Base-by-base conservation (phyloP, 352 stramenopile genomes). In the Phytophthora macrochlamydospora region DNA sequence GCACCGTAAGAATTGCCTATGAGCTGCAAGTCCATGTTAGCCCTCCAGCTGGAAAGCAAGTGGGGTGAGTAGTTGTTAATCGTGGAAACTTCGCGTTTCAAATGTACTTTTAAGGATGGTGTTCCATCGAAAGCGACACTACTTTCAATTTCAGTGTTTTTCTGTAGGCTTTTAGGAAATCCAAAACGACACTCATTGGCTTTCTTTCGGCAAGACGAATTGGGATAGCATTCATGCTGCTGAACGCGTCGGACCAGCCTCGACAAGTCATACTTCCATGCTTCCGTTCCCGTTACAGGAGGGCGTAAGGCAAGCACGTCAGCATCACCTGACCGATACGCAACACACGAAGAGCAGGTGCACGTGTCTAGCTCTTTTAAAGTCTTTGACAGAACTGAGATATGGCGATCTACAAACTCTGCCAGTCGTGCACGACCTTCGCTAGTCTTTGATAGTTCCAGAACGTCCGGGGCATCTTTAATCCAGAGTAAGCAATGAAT, bases 1-100 rank as follows among this genome's bases (percentile, higher is more conserved):
- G 53, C 68, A 5, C 68, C 55, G 28, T 76, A 69, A 13, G 54
- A 64, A 40, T 76, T 76, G 0, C 68, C 63, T 13, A 76, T 62
- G 4, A 49, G 7, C 32, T 76, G 55, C 1, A 71, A 45, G 30
- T 75, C 67, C 67, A 75, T 75, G 18, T 75, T 75, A 7, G 67
- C 67, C 6, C 67, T n/a, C 61, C 67, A 70, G 0, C 24, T 53
- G 50, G 4, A 30, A 0, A 37, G 42, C 1, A 61, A 51, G 45
- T 52, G 3, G 2, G 32, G 33, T 3, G 2, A 50, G 37, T 58
- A 68, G 14, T 62, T 62, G 30, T 68, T 68, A 2, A 56, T 68
- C n/a, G 29, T 37, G 6, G 45, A 18, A 2, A 44, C 13, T 4
- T 62, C n/a, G 44, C 52, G 33, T 35, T 58, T 31, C 7, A 43